Base-by-base conservation (phyloP, 345 rosid genomes). In the Hibiscus mutabilis region DNA sequence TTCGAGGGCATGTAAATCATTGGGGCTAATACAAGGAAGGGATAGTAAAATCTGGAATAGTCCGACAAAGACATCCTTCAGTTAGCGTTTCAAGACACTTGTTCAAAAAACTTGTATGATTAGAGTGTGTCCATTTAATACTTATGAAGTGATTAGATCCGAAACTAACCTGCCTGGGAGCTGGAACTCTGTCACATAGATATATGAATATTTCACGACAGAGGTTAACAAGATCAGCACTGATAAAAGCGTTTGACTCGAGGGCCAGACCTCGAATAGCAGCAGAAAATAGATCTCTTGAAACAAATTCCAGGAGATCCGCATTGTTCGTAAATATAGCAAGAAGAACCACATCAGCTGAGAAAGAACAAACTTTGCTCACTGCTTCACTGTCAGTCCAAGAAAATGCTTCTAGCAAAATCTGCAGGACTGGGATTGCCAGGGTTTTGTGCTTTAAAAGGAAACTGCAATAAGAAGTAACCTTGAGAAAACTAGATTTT, bases 381-480 rank as follows among this genome's bases (percentile, higher is more conserved):
- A 87, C 84, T 0, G 97, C 85, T 77, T 92, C 99, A 66, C 97
- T 85, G 71, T 91, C 97, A 6, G 97, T 95, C 99, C 97, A 95
- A 44, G 87, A 82, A 80, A 90, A 84, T 58, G 86, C 96, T 82
- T 88, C 85, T 57, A 91, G 60, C 67, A 86, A 87, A 71, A 92
- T 75, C 75, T 85, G 88, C 80, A 92, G 77, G 10, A 78, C 84
- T 16, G 97, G 96, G 74, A 86, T 69, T 44, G 91, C 97, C 76
- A 95, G 74, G 29, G 73, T 78, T 75, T 82, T 84, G 90, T 83
- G 88, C 77, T 81, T 85, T 83, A 92, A 74, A 74, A 95, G 88
- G 83, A 86, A 95, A 68, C 99, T 95, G 90, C 52, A 76, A 57
- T 68, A 12, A 77, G 33, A 61, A 44, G 68, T 60, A 60, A 44